Conservation (phyloP, 2,329 filamentous ascomycete species). For the Fusarium sp. region DNA sequence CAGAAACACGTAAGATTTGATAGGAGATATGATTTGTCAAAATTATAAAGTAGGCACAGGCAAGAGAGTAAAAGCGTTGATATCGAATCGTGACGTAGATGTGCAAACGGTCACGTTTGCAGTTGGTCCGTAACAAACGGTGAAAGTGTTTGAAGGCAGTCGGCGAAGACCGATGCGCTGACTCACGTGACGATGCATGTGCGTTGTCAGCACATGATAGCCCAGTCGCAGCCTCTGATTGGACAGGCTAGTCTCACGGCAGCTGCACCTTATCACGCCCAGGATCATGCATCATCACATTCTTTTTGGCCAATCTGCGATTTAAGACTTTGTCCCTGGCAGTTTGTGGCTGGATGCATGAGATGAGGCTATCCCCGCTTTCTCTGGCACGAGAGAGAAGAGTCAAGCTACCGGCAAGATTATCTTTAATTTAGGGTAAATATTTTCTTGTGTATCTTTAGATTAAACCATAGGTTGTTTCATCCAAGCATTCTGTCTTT, state of each 20-base stretch:
- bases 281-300: constrained; percentile 44
- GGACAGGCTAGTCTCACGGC: constrained; percentile 19
- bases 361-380: constrained; percentile 26
- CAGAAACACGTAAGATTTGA: constrained; percentile 4
- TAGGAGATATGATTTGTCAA: background rate
- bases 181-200: constrained; percentile 38
- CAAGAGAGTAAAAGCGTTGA: background rate
- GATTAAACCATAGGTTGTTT: too few species aligned
- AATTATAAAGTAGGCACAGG: background rate
- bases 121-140: constrained; percentile 35
- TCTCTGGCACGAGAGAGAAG: background rate
- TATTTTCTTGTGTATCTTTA: too few species aligned
- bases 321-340: constrained; percentile 27
- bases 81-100: constrained; percentile 16
- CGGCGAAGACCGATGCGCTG: constrained; percentile 11
- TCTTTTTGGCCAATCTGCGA: constrained; percentile 38
- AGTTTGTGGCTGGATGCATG: constrained; percentile 37
- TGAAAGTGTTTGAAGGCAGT: constrained; percentile 1
- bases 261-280: constrained; percentile 36
- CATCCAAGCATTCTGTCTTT: too few species aligned
- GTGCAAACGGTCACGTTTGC: constrained; percentile 33
- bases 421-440: too few species aligned
- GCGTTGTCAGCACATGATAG: constrained; percentile 19
- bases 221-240: constrained; percentile 26
- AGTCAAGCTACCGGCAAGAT: too few species aligned